A percentile compares a stretch with the other conserved stretches of the same genome.
Conservation (phyloP, 2,329 filamentous ascomycete genomes). For the Thielaviopsis populi region DNA sequence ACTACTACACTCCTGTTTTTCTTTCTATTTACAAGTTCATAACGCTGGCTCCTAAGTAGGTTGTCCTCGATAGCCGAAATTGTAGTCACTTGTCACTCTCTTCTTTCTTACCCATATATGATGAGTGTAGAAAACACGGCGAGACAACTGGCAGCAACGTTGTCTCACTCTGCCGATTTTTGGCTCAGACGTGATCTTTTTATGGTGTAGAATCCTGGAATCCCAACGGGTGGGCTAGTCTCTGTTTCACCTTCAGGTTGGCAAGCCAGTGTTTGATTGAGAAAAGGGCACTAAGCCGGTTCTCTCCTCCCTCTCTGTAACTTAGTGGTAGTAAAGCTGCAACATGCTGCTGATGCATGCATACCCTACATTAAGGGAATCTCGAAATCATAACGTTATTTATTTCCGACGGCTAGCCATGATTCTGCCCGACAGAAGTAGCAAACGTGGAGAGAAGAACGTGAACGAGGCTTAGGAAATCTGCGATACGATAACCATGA, state of each 20-base stretch:
- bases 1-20: not conserved
- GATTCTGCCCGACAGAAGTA: not conserved
- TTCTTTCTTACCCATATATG: not conserved
- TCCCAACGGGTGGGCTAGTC: not conserved
- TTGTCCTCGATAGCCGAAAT: not conserved
- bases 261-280: not conserved
- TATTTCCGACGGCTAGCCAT: not conserved
- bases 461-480: not conserved
- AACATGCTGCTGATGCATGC: not conserved
- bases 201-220: not conserved
- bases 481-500: not conserved
- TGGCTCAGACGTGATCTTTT: not conserved
- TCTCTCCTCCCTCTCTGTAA: not conserved
- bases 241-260: slow-evolving; percentile 4
- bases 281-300: not conserved
- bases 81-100: not conserved
- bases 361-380: not conserved
- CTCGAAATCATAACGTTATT: not conserved
- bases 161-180: not conserved
- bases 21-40: not conserved
- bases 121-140: not conserved
- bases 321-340: not conserved
- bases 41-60: not conserved
- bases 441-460: not conserved
- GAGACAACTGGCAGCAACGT: not conserved